Evolutionary conservation across 768 basidiomycete genomes (phyloP), one percentile per base, ranked within the genome.

Genomic region (Xanthoconium stramineum): DNA sequence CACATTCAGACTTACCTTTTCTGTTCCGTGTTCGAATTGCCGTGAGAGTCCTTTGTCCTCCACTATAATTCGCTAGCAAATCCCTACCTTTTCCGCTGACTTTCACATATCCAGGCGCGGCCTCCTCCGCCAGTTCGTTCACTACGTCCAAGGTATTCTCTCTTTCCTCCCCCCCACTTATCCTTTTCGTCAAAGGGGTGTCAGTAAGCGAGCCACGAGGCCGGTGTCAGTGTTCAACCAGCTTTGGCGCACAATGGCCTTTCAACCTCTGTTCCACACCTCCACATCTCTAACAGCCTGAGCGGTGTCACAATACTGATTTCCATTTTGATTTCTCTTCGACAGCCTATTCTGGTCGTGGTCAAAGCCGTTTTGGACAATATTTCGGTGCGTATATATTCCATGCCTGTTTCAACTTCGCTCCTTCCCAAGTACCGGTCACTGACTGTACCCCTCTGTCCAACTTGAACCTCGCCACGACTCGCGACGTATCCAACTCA

Each of bases 41-140:
- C 60, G 61, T 67, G 65, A 67, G 62, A 69, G 52, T 55, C 63
- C 58, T 51, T 61, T 36, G 12, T 24, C n/a, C 51, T 43, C 39
- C 38, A 46, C 43, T 39, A 46, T 35, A 51, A 49, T 35, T 43
- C 36, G 35, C 53, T 24, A n/a, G 37, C 20, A 48, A 44, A 11
- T 14, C 12, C 30, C 37, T 39, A 46, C 47, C 39, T 50, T 48
- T 50, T 49, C 43, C 29, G 44, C 50, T 57, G 50, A 61, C 62
- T 15, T 56, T 52, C 55, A 61, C 56, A 38, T 50, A 56, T 50
- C 67, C 72, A 83, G 83, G 84, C 76, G 78, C 83, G 84, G 84
- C 84, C 82, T 83, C 84, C 83, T 86, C 83, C 83, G 83, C 77
- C 64, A 68, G 71, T 70, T 80, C 83, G 72, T 67, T 87, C 85